Evolutionary conservation across 371 early-diverging fungal genomes (phyloP).

Genomic region (Mortierella sp.): DNA sequence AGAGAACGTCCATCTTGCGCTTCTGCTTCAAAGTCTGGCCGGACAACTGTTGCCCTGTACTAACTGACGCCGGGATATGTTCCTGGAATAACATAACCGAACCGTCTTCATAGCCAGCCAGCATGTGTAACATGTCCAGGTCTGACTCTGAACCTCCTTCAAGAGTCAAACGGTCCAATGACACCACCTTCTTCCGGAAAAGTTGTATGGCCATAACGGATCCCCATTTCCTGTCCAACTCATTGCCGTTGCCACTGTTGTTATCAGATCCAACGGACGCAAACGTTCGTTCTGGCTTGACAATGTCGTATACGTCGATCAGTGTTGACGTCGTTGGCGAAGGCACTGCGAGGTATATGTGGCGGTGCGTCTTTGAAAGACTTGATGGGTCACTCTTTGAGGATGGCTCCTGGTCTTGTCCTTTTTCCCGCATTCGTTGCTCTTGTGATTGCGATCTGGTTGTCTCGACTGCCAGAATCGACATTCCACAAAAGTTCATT

Average conservation of each 20-base stretch:
- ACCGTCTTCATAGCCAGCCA: constrained; percentile 45
- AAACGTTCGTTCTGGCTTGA: constrained; percentile 42
- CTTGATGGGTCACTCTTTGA: neutral
- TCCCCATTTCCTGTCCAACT: constrained; percentile 30
- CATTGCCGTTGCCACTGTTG: neutral
- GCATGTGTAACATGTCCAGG: constrained; percentile 11
- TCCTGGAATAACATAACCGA: constrained; percentile 33
- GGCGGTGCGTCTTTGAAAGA: constrained; percentile 9
- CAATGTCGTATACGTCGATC: constrained; percentile 45
- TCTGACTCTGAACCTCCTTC: neutral
- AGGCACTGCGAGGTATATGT: constrained; percentile 48
- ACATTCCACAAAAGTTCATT: constrained; percentile 53
- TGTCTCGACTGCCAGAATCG: constrained; percentile 20
- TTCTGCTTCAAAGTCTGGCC: constrained; percentile 6
- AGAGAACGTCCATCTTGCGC: constrained; percentile 32
- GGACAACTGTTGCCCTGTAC: neutral
- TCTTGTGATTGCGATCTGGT: neutral
- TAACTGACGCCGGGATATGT: neutral
- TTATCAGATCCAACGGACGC: constrained; percentile 16
- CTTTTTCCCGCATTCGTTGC: neutral
- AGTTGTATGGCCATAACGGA: constrained; percentile 45
- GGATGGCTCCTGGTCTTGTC: neutral
- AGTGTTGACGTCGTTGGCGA: constrained; percentile 27
- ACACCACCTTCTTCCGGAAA: constrained; percentile 2
- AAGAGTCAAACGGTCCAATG: neutral